These are phyloP conservation scores for Fusarium guadeloupense DNA, from an alignment of 2,329 filamentous ascomycete species.

Conservation along the genomic window DNA sequence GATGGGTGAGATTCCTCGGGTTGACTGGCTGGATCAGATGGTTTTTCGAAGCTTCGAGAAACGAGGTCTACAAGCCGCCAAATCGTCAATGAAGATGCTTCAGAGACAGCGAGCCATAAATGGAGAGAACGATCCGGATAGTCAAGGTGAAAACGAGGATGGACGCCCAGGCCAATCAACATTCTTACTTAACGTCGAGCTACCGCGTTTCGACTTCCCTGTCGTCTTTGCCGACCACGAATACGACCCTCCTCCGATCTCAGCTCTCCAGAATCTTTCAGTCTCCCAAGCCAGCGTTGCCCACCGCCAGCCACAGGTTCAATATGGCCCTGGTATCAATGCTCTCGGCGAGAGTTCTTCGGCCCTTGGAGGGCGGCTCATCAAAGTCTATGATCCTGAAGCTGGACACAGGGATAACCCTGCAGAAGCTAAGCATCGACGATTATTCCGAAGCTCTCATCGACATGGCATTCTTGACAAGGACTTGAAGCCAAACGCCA, in stretches of 20 bases:
- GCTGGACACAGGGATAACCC: conserved; percentile 90
- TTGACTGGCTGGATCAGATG: conserved; percentile 95
- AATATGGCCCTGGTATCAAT: conserved; percentile 89
- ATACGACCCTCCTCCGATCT: conserved; percentile 85
- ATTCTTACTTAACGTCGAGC: conserved; percentile 88
- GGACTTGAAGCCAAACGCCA: conserved; percentile 94
- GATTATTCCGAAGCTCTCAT: conserved; percentile 87
- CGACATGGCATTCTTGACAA: conserved; percentile 94
- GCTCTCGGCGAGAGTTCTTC: conserved; percentile 64
- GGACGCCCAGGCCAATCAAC: conserved; percentile 62
- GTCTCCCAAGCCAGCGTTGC: conserved; percentile 72
- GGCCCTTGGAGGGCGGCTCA: conserved; percentile 67
- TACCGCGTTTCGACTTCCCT: conserved; percentile 94
- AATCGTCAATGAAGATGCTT: conserved; percentile 67
- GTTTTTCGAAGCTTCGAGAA: conserved; percentile 93
- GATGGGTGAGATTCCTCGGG: conserved; percentile 92
- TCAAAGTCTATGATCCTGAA: conserved; percentile 93
- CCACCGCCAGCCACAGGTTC: conserved; percentile 87
- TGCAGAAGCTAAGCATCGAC: conserved; percentile 92
- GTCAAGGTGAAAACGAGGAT: conserved; percentile 51
- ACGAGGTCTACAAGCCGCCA: conserved; percentile 71
- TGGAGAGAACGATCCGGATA: conserved; percentile 46
- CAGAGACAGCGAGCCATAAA: conserved; percentile 58
- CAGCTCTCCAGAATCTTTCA: conserved; percentile 70
- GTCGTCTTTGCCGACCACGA: conserved; percentile 95